Evolutionary conservation across 805 yeast genomes (phyloP).

Genomic region (Metschnikowia aberdeeniae): DNA sequence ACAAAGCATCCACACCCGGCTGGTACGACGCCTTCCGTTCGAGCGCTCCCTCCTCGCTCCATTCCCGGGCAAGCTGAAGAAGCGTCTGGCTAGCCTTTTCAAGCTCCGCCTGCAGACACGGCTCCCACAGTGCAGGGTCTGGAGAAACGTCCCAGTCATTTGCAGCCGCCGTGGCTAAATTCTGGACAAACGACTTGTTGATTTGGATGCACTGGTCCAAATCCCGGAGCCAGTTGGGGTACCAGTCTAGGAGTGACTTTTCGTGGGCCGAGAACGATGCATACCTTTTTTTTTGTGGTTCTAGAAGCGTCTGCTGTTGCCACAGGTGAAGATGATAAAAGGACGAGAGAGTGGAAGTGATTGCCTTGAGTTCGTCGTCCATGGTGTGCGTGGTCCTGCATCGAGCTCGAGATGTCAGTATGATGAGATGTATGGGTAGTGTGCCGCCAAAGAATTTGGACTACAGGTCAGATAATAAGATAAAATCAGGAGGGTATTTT

Average conservation of each 20-base stretch:
- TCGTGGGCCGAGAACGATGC: slow-evolving; percentile 38
- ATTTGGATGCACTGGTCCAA: slow-evolving; percentile 40
- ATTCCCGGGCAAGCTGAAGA: slow-evolving; percentile 57
- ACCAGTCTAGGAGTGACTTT: slow-evolving; percentile 47
- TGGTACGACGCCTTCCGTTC: slow-evolving; percentile 44
- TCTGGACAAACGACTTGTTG: slow-evolving; percentile 43
- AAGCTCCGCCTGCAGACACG: slow-evolving; percentile 39
- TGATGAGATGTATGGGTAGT: too few species aligned
- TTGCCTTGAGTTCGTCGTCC: slow-evolving; percentile 32
- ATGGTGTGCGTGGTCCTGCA: not conserved
- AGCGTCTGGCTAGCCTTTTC: slow-evolving; percentile 57
- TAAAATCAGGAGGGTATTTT: too few species aligned
- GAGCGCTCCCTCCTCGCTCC: slow-evolving; percentile 49
- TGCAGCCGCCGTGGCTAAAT: slow-evolving; percentile 42
- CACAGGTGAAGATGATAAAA: slow-evolving; percentile 30
- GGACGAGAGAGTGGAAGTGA: slow-evolving; percentile 36
- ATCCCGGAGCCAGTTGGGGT: slow-evolving; percentile 35
- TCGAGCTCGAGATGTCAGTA: too few species aligned
- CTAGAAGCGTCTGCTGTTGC: slow-evolving; percentile 30
- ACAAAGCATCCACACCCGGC: slow-evolving; percentile 33
- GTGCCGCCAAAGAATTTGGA: too few species aligned
- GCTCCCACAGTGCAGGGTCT: slow-evolving; percentile 39
- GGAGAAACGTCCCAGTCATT: slow-evolving; percentile 47
- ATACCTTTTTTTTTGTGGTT: slow-evolving; percentile 28
- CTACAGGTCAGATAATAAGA: too few species aligned